Base-by-base conservation (phyloP, 176 grass and related monocot species). In the Ensete ventricosum region DNA sequence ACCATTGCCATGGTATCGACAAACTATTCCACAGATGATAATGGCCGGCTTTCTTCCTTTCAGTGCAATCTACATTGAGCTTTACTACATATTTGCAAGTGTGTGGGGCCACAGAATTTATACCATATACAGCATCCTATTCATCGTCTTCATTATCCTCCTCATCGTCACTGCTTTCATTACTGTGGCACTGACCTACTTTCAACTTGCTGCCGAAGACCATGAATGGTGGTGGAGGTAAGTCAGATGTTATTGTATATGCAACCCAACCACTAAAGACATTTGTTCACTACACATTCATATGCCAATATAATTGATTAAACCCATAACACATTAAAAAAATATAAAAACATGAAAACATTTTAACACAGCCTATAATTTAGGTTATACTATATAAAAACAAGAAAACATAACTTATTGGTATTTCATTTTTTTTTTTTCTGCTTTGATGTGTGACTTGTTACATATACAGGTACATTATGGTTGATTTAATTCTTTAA, bases 11-110 rank as follows among this genome's bases (percentile, higher is more conserved):
- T 60, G 57, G 57, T 60, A 60, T 20, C 57, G 57, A n/a, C 57
- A 20, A 60, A 19, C 17, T 60, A n/a, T 60, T 60, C 57, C 57
- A 60, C 57, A 60, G 57, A 60, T 60, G 57, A 60, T 60, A n/a
- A 60, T 60, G 57, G 57, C 57, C n/a, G 57, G 57, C 8, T 60
- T 60, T 20, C 57, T 60, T 60, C 57, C 57, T 4, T 60, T 60
- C 57, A 60, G 57, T 60, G 57, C 57, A 60, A 60, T 60, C 57
- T 60, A 60, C 57, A 60, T 60, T n/a, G 57, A 60, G 57, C 57
- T 60, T 60, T 60, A 60, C 57, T 60, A 60, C 57, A 60, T 60
- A 60, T 60, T 60, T 60, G 57, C 57, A 21, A 60, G 57, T 9
- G 57, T 60, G 57, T 60, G 57, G 57, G 57, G 57, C 3, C 57